These are phyloP conservation scores for Monosporascus sp. DNA, from an alignment of 2,329 filamentous ascomycete genomes.

Conservation along the genomic window DNA sequence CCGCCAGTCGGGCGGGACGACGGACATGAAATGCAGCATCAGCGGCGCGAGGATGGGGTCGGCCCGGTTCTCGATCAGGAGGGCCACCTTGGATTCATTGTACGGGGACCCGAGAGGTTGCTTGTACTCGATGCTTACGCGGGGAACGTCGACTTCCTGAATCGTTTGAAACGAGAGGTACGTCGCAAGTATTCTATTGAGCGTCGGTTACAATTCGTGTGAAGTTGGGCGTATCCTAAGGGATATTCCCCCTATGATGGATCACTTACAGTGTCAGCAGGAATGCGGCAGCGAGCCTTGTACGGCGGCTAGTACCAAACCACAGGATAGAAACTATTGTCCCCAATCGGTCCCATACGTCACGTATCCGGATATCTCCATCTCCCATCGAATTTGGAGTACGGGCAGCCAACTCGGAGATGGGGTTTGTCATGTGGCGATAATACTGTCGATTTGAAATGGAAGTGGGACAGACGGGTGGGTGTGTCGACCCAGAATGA, in stretches of 20 bases:
- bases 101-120: slow-evolving; percentile 26
- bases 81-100: slow-evolving; percentile 48
- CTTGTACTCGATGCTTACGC: slow-evolving; percentile 27
- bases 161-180: slow-evolving; percentile 8
- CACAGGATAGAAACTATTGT: slow-evolving; percentile 19
- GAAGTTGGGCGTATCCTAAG: no score
- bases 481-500: no score
- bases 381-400: background rate
- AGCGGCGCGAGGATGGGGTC: slow-evolving; percentile 46
- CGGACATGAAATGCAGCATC: slow-evolving; percentile 50
- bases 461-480: no score
- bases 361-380: background rate
- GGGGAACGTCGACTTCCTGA: slow-evolving; percentile 7
- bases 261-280: slow-evolving; percentile 27
- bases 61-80: slow-evolving; percentile 49
- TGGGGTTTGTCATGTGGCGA: background rate
- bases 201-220: background rate
- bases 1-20: slow-evolving; percentile 52
- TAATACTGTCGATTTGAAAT: background rate
- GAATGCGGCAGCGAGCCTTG: slow-evolving; percentile 24
- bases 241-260: background rate
- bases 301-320: slow-evolving; percentile 29
- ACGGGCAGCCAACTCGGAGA: background rate
- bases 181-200: slow-evolving; percentile 1
- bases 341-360: background rate